Conservation (phyloP, 345 rosid species). For the Salix dunnii region DNA sequence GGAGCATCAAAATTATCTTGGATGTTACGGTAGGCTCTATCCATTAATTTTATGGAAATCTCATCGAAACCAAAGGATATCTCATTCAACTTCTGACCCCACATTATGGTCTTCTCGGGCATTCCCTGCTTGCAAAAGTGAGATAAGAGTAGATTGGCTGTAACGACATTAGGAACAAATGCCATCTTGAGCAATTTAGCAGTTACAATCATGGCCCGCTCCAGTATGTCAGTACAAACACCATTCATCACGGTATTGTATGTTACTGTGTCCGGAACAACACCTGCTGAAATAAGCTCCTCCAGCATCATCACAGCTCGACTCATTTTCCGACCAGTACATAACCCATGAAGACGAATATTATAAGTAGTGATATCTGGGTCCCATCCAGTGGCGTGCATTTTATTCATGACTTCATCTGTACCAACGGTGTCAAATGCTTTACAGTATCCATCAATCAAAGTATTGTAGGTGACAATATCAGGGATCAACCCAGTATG, state of each 20-base stretch:
- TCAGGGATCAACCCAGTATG: slow-evolving; percentile 51
- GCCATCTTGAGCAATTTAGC: slow-evolving; percentile 77
- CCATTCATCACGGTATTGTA: slow-evolving; percentile 65
- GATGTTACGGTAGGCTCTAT: slow-evolving; percentile 34
- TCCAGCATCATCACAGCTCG: slow-evolving; percentile 45
- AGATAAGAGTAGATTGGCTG: slow-evolving; percentile 51
- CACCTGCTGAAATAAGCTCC: slow-evolving; percentile 40
- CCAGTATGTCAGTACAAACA: slow-evolving; percentile 47
- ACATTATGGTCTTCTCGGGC: slow-evolving; percentile 55
- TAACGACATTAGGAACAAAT: slow-evolving; percentile 56
- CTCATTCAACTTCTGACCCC: slow-evolving; percentile 64
- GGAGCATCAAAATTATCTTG: slow-evolving; percentile 16
- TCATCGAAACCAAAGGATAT: slow-evolving; percentile 60
- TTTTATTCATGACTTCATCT: slow-evolving; percentile 38
- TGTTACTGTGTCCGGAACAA: slow-evolving; percentile 60
- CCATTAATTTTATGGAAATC: slow-evolving; percentile 44
- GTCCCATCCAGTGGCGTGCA: slow-evolving; percentile 47
- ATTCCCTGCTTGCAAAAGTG: slow-evolving; percentile 66
- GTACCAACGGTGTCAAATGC: slow-evolving; percentile 49
- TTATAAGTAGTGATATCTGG: slow-evolving; percentile 71
- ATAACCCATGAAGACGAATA: slow-evolving; percentile 49
- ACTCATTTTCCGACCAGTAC: slow-evolving; percentile 39
- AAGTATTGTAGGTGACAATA: slow-evolving; percentile 64
- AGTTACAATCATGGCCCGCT: slow-evolving; percentile 55
- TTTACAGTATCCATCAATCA: slow-evolving; percentile 59